These are phyloP conservation scores for Ascochyta viciae-villosae DNA, from an alignment of 2,329 filamentous ascomycete species.

Conservation along the genomic window DNA sequence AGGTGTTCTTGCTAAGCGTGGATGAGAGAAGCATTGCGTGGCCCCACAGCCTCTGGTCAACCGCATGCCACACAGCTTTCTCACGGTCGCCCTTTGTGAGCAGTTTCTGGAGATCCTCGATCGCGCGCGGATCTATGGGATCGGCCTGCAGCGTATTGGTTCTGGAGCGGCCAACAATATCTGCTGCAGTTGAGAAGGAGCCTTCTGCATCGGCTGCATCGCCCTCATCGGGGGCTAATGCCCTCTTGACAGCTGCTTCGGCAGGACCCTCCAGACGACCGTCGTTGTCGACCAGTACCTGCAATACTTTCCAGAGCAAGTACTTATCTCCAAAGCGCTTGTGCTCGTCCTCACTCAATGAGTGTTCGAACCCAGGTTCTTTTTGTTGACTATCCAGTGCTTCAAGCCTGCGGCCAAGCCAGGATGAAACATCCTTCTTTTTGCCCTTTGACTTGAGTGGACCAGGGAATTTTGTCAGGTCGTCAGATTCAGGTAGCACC, in stretches of 20 bases:
- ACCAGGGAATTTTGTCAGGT: slow-evolving; percentile 83
- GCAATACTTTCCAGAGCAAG: slow-evolving; percentile 85
- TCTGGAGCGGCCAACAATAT: slow-evolving; percentile 45
- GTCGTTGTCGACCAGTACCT: slow-evolving; percentile 84
- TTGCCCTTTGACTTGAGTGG: slow-evolving; percentile 88
- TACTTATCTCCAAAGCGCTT: slow-evolving; percentile 81
- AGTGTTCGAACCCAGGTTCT: slow-evolving; percentile 56
- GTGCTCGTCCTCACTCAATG: slow-evolving; percentile 63
- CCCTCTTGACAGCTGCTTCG: slow-evolving; percentile 75
- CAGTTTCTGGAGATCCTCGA: slow-evolving; percentile 75
- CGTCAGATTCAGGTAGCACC: slow-evolving; percentile 73
- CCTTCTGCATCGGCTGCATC: slow-evolving; percentile 31
- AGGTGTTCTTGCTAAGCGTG: slow-evolving; percentile 75
- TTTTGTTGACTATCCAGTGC: slow-evolving; percentile 66
- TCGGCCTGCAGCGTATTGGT: slow-evolving; percentile 60
- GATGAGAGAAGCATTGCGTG: slow-evolving; percentile 93
- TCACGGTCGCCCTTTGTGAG: slow-evolving; percentile 84
- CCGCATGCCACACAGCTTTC: slow-evolving; percentile 90
- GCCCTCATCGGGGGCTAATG: slow-evolving; percentile 69
- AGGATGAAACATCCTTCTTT: slow-evolving; percentile 89
- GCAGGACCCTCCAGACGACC: slow-evolving; percentile 78
- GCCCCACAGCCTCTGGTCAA: slow-evolving; percentile 93
- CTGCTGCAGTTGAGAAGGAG: slow-evolving; percentile 44
- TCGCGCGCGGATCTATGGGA: slow-evolving; percentile 69
- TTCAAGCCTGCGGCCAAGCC: slow-evolving; percentile 81